Conservation (phyloP, 306 rosid species). For the Trifolium subterraneum region DNA sequence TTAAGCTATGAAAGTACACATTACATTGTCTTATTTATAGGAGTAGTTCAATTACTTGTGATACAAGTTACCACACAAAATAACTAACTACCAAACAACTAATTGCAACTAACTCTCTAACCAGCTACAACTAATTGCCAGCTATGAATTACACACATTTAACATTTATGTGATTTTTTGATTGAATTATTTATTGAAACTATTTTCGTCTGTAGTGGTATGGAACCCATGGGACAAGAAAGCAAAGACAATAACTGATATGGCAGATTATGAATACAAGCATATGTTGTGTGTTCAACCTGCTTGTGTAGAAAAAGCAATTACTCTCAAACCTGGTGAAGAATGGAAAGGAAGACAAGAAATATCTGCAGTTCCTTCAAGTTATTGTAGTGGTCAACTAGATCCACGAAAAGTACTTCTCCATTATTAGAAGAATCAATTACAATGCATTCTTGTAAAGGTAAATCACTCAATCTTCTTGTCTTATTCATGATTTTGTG, state of each 20-base stretch:
- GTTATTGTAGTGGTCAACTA: constrained; percentile 80
- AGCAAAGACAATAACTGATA: constrained; percentile 67
- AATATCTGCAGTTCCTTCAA: constrained; percentile 69
- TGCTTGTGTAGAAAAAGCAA: constrained; percentile 67
- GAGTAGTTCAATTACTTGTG: too few species aligned
- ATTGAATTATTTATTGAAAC: too few species aligned
- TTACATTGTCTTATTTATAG: too few species aligned
- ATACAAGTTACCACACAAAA: too few species aligned
- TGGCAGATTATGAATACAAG: constrained; percentile 70
- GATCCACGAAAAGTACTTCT: constrained; percentile 59
- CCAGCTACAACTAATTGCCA: too few species aligned
- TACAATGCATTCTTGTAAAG: constrained; percentile 35
- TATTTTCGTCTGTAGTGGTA: constrained; percentile 51
- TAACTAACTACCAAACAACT: too few species aligned
- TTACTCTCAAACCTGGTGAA: constrained; percentile 80
- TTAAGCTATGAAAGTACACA: too few species aligned
- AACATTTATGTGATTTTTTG: too few species aligned
- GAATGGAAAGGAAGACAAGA: constrained; percentile 93
- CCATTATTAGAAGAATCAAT: constrained; percentile 22
- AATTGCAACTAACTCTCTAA: too few species aligned
- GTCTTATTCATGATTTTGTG: too few species aligned
- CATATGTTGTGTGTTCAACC: constrained; percentile 76
- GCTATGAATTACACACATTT: too few species aligned
- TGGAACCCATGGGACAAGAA: constrained; percentile 96
- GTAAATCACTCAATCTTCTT: too few species aligned